Conservation (phyloP, 2,329 filamentous ascomycete genomes). For the Fusarium sp. region DNA sequence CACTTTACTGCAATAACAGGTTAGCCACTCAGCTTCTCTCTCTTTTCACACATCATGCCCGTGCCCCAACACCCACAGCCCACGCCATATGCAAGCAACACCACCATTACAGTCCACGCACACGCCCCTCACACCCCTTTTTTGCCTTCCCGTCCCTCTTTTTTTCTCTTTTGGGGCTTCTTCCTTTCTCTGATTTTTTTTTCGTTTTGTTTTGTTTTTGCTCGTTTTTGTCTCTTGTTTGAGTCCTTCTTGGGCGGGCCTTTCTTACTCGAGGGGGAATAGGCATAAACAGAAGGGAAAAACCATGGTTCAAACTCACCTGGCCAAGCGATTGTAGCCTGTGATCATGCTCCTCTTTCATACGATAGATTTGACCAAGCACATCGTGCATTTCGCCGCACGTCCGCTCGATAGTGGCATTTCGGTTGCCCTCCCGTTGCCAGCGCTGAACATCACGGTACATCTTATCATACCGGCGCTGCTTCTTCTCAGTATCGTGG, state of each 20-base stretch:
- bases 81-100: conserved; percentile 45
- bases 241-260: conserved; percentile 1
- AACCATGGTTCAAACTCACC: conserved; percentile 30
- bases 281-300: conserved; percentile 9
- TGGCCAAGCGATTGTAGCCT: conserved; percentile 54
- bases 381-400: conserved; percentile 78
- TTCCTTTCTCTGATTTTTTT: conserved; percentile 14
- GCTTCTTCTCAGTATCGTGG: conserved; percentile 90
- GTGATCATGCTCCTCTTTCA: conserved; percentile 59
- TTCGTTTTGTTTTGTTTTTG: conserved; percentile 15
- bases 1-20: conserved; percentile 30
- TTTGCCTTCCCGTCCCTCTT: conserved; percentile 35
- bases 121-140: conserved; percentile 41
- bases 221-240: conserved; percentile 11
- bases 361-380: conserved; percentile 68
- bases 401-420: conserved; percentile 80
- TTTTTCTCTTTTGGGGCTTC: conserved; percentile 23
- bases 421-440: conserved; percentile 80
- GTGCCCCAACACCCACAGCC: conserved; percentile 29
- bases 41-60: conserved; percentile 11
- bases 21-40: conserved; percentile 35
- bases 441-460: conserved; percentile 81
- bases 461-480: conserved; percentile 82
- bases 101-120: conserved; percentile 36
- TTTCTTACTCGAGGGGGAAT: conserved; percentile 12